phyloP scores from a whole-genome alignment of 208 protist species.

The Tetramitus jugosus region DNA sequence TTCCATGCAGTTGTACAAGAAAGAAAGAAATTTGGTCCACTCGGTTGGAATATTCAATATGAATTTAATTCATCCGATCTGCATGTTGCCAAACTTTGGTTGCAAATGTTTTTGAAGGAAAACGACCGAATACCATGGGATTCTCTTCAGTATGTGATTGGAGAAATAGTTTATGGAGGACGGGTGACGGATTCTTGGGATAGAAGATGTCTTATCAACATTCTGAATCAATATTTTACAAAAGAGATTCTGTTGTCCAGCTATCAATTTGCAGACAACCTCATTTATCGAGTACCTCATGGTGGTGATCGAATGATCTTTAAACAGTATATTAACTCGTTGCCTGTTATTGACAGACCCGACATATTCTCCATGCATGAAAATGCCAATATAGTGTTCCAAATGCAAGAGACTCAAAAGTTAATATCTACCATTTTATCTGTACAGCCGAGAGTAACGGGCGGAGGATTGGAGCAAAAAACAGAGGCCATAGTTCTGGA shows the following conservation, averaged over 20 bases:
- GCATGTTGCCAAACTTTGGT: slow-evolving; percentile 80
- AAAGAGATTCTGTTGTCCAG: slow-evolving; percentile 63
- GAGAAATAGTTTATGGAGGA: slow-evolving; percentile 96
- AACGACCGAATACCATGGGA: slow-evolving; percentile 89
- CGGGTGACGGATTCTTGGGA: slow-evolving; percentile 95
- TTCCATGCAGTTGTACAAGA: slow-evolving; percentile 93
- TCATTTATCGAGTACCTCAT: slow-evolving; percentile 57
- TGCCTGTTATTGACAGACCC: slow-evolving; percentile 78
- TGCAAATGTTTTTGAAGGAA: slow-evolving; percentile 88
- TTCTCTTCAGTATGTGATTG: slow-evolving; percentile 92
- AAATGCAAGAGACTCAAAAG: slow-evolving; percentile 79
- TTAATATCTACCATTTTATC: slow-evolving; percentile 75
- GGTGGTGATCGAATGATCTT: slow-evolving; percentile 49
- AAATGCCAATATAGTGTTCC: slow-evolving; percentile 91
- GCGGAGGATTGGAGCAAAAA: slow-evolving; percentile 5
- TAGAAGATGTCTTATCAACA: slow-evolving; percentile 73
- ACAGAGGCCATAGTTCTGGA: slow-evolving; percentile 17
- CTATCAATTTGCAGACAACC: slow-evolving; percentile 65
- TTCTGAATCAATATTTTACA: slow-evolving; percentile 74
- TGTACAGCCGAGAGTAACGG: slow-evolving; percentile 70
- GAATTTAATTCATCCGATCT: slow-evolving; percentile 97
- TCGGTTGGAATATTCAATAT: slow-evolving; percentile 94
- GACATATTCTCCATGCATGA: slow-evolving; percentile 93
- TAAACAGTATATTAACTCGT: slow-evolving; percentile 63
- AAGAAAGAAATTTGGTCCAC: slow-evolving; percentile 86